Evolutionary conservation across 768 basidiomycete genomes (phyloP).

Genomic region (Termitomyces sp.): DNA sequence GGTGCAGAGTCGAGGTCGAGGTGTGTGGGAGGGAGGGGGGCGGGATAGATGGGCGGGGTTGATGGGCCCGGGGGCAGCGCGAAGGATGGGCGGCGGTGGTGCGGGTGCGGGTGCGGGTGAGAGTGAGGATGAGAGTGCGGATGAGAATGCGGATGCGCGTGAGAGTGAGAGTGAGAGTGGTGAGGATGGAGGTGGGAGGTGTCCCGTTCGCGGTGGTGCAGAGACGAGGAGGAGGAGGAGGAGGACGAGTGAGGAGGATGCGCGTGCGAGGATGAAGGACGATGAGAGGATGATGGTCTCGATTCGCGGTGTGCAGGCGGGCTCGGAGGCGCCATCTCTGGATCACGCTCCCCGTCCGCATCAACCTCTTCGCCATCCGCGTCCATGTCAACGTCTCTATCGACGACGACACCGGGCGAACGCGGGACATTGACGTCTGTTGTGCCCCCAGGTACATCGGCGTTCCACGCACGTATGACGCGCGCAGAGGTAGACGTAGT

Average conservation of each 20-base stretch:
- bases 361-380: conserved; percentile 16
- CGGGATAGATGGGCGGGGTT: conserved; percentile 6
- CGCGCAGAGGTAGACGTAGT: neutral
- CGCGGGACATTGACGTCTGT: too few relatives aligned
- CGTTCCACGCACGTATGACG: conserved; percentile 7
- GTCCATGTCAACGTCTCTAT: neutral
- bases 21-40: neutral
- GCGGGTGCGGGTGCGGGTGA: neutral
- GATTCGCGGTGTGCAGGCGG: neutral
- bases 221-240: too few relatives aligned
- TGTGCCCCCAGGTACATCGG: neutral
- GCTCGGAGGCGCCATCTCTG: conserved; percentile 15
- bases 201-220: neutral
- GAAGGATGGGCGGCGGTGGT: conserved; percentile 7
- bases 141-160: neutral
- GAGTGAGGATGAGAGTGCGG: neutral
- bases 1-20: conserved; percentile 42
- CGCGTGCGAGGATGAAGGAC: neutral
- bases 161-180: neutral
- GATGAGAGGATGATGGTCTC: conserved; percentile 2
- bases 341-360: conserved; percentile 28
- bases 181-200: too few relatives aligned
- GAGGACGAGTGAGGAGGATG: too few relatives aligned
- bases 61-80: neutral
- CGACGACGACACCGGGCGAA: too few relatives aligned